These are phyloP conservation scores for Sporothrix mexicana DNA, from an alignment of 2,329 filamentous ascomycete species.

Conservation along the genomic window DNA sequence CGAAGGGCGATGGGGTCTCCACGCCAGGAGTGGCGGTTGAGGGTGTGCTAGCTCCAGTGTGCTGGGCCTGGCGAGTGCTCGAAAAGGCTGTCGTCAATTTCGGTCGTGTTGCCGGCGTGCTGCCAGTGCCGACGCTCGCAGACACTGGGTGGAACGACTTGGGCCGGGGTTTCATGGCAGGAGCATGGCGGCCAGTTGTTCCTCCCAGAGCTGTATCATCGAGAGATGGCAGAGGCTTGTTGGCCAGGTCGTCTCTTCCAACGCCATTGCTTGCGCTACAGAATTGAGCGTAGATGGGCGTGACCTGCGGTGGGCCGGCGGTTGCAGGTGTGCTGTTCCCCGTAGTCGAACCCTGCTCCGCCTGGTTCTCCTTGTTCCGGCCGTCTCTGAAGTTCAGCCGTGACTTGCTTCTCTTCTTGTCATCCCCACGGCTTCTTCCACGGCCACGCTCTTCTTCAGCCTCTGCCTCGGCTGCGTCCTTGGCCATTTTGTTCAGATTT, in stretches of 20 bases:
- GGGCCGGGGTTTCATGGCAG: conserved; percentile 52
- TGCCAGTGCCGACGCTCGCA: conserved; percentile 43
- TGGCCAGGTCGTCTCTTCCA: conserved; percentile 25
- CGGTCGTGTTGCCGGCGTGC: conserved; percentile 51
- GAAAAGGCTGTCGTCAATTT: conserved; percentile 50
- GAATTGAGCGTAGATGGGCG: conserved; percentile 86
- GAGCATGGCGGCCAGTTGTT: conserved; percentile 27
- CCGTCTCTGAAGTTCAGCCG: conserved; percentile 37
- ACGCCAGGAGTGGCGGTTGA: conserved; percentile 36
- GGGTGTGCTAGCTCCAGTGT: conserved; percentile 36
- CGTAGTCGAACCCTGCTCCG: conserved; percentile 58
- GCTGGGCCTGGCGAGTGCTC: conserved; percentile 50
- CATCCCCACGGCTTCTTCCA: conserved; percentile 34
- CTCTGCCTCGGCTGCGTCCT: conserved; percentile 40
- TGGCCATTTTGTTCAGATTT: conserved; percentile 60
- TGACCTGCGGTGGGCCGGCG: conserved; percentile 48
- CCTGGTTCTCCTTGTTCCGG: conserved; percentile 83
- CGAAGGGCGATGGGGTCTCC: conserved; percentile 51
- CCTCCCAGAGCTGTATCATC: conserved; percentile 33
- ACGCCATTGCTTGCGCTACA: conserved; percentile 43
- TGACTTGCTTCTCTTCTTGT: conserved; percentile 42
- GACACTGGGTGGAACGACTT: conserved; percentile 55
- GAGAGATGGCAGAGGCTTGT: conserved; percentile 35
- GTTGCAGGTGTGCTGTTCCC: conserved; percentile 39
- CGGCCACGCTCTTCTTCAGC: conserved; percentile 37